A percentile compares a stretch with the other conserved stretches of the same genome.
Evolutionary conservation across 805 yeast genomes (phyloP).

Genomic region (Isabelozyma pseudorhagii): DNA sequence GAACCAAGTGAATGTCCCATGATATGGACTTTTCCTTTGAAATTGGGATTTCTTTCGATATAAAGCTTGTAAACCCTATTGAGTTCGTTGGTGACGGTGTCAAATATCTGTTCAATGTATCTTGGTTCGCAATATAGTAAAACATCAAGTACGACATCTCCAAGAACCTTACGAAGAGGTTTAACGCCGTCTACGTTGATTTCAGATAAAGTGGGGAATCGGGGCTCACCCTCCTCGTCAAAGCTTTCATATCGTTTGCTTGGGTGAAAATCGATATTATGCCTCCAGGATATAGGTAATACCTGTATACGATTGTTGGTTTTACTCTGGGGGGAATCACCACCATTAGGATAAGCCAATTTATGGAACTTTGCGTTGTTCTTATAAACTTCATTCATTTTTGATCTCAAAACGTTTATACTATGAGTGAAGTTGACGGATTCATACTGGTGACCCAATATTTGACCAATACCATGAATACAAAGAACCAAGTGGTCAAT

Average conservation of each 20-base stretch:
- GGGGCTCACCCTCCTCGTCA: constrained; percentile 34
- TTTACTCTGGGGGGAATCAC: constrained; percentile 10
- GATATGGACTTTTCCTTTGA: constrained; percentile 77
- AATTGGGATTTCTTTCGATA: constrained; percentile 61
- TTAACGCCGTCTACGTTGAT: constrained; percentile 76
- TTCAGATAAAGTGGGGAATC: constrained; percentile 63
- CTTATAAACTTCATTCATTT: constrained; percentile 49
- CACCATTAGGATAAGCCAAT: constrained; percentile 27
- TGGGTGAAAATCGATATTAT: constrained; percentile 62
- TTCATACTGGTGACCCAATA: constrained; percentile 72
- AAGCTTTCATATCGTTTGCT: constrained; percentile 35
- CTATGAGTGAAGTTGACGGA: constrained; percentile 86
- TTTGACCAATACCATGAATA: constrained; percentile 94
- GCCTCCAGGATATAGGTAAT: constrained; percentile 90
- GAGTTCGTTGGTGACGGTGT: constrained; percentile 59
- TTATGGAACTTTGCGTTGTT: constrained; percentile 38
- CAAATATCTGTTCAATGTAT: constrained; percentile 59
- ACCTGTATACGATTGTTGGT: constrained; percentile 70
- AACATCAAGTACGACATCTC: constrained; percentile 84
- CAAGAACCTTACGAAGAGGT: constrained; percentile 73
- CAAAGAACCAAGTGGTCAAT: constrained; percentile 75
- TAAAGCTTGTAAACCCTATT: constrained; percentile 62
- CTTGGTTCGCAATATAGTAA: constrained; percentile 73
- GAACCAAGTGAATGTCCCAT: constrained; percentile 94
- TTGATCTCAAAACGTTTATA: constrained; percentile 59